Percentiles rank a stretch among this genome's conserved stretches.
Conservation (phyloP, 2,329 filamentous ascomycete genomes). For the Monosporascus sp. region DNA sequence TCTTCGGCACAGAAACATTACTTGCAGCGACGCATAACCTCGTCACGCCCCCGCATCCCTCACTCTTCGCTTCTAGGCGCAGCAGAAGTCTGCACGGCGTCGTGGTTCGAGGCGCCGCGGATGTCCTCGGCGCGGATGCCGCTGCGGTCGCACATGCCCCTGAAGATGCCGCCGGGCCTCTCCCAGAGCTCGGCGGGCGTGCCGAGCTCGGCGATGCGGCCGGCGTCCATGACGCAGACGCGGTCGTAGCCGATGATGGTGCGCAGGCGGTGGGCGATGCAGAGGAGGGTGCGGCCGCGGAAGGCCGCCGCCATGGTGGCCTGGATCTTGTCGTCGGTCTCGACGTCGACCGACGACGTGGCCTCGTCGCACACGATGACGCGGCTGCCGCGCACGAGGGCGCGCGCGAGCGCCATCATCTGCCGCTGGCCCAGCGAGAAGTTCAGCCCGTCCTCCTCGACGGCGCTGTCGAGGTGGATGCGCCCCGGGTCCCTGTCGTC, state of each 20-base stretch:
- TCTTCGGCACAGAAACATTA: no score
- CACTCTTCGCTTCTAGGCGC: neutral
- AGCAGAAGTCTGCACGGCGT: conserved; percentile 4
- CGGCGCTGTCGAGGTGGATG: conserved; percentile 75
- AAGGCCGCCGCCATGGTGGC: conserved; percentile 81
- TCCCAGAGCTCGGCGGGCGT: conserved; percentile 67
- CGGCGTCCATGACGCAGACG: conserved; percentile 94
- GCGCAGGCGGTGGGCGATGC: conserved; percentile 85
- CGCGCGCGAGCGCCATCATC: conserved; percentile 88
- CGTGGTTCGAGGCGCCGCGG: conserved; percentile 33
- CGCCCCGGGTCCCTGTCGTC: conserved; percentile 43
- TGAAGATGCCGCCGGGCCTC: conserved; percentile 66
- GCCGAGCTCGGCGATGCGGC: conserved; percentile 81
- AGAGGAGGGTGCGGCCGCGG: conserved; percentile 79
- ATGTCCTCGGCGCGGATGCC: conserved; percentile 63
- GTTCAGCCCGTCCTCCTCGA: conserved; percentile 93
- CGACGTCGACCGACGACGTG: conserved; percentile 88
- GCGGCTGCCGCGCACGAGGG: conserved; percentile 77
- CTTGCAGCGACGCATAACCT: neutral
- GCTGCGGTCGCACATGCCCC: conserved; percentile 82
- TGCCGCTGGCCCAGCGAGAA: conserved; percentile 94
- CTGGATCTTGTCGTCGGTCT: conserved; percentile 95
- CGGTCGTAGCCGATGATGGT: conserved; percentile 94
- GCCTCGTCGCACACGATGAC: conserved; percentile 98
- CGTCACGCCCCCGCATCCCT: conserved; percentile 11